Percentiles rank a stretch among this genome's conserved stretches.
phyloP scores from a whole-genome alignment of 1,284 basidiomycete genomes.

The Ustilago crameri region DNA sequence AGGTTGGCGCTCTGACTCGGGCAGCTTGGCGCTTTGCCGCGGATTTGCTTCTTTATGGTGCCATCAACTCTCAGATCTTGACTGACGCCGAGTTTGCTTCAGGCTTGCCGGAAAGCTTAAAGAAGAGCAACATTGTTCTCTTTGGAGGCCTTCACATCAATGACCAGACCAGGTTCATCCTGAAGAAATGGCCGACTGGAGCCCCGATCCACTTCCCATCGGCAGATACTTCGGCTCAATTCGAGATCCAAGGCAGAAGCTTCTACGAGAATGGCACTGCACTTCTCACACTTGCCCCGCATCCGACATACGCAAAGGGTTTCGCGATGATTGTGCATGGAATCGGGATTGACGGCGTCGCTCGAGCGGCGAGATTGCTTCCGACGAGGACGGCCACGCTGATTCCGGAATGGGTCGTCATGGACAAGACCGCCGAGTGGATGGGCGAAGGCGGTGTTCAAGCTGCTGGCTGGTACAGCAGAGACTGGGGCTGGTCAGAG shows the following conservation, averaged over 20 bases:
- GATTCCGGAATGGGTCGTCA: slow-evolving; percentile 52
- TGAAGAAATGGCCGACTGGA: slow-evolving; percentile 15
- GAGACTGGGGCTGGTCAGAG: slow-evolving; percentile 44
- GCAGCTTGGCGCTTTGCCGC: slow-evolving; percentile 36
- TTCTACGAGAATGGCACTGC: slow-evolving; percentile 37
- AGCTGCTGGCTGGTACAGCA: slow-evolving; percentile 49
- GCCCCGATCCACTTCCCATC: slow-evolving; percentile 23
- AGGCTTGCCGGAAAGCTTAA: neutral
- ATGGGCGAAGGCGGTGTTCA: slow-evolving; percentile 43
- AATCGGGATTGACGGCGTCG: slow-evolving; percentile 26
- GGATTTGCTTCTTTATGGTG: slow-evolving; percentile 40
- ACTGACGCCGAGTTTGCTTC: slow-evolving; percentile 23
- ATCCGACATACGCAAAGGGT: slow-evolving; percentile 7
- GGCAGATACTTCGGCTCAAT: slow-evolving; percentile 22
- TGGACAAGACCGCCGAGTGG: slow-evolving; percentile 25
- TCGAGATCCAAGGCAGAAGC: slow-evolving; percentile 28
- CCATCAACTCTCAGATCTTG: slow-evolving; percentile 42
- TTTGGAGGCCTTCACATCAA: slow-evolving; percentile 46
- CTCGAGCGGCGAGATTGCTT: slow-evolving; percentile 38
- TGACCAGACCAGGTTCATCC: slow-evolving; percentile 11
- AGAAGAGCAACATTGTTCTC: slow-evolving; percentile 30
- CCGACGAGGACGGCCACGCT: slow-evolving; percentile 49
- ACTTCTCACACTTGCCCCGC: slow-evolving; percentile 25
- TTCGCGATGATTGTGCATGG: slow-evolving; percentile 36
- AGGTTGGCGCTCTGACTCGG: slow-evolving; percentile 15